Conservation (phyloP, 2,329 filamentous ascomycete species). For the Thyridium curvatum region DNA sequence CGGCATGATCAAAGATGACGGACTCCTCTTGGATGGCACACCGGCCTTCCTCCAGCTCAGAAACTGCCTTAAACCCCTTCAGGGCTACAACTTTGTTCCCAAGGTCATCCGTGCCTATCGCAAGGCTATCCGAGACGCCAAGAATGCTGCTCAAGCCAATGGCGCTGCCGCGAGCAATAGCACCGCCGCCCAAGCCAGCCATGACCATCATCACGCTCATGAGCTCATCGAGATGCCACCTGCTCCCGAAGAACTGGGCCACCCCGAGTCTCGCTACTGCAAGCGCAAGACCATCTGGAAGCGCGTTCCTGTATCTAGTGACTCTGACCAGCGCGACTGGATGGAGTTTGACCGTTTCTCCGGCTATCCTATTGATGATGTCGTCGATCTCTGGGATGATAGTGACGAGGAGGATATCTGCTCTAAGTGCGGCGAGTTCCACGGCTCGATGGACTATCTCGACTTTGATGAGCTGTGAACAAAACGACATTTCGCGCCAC, state of each 20-base stretch:
- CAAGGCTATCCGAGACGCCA: constrained; percentile 13
- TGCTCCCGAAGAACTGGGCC: background rate
- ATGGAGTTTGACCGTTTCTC: constrained; percentile 32
- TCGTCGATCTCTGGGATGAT: background rate
- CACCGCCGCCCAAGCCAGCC: background rate
- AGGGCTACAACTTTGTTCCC: constrained; percentile 30
- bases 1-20: constrained; percentile 48
- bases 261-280: background rate
- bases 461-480: background rate
- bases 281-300: background rate
- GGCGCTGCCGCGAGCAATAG: background rate
- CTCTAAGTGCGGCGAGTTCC: constrained; percentile 1
- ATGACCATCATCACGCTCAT: too few species aligned
- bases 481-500: too few species aligned
- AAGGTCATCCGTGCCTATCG: constrained; percentile 38
- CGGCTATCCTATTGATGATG: background rate
- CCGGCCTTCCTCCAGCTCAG: constrained; percentile 35
- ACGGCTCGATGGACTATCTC: background rate
- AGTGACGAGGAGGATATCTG: background rate
- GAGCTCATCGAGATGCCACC: background rate
- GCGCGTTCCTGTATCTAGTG: background rate
- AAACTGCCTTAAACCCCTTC: constrained; percentile 30
- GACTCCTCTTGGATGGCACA: constrained; percentile 40
- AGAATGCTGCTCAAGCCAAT: constrained; percentile 13
- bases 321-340: constrained; percentile 35